phyloP scores from a whole-genome alignment of 2,329 filamentous ascomycete genomes.

The Didymella lethalis region DNA sequence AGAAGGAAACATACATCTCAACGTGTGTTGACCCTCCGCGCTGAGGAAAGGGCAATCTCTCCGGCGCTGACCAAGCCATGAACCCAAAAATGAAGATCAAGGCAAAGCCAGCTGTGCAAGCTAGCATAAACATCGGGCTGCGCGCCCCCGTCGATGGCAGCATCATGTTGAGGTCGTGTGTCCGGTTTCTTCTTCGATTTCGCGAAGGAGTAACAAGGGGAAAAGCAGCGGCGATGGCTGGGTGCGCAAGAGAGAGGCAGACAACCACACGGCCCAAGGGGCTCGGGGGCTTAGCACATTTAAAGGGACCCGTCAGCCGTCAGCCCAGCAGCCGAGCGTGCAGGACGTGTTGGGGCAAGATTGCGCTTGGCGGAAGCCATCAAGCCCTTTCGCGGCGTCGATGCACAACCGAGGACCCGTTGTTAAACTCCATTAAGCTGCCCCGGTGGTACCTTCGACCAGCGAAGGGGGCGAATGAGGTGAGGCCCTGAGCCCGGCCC shows the following conservation, averaged over 20 bases:
- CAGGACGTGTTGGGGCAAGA: constrained; percentile 33
- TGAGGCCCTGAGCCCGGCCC: background rate
- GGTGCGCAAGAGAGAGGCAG: constrained; percentile 26
- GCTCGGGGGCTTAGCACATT: constrained; percentile 34
- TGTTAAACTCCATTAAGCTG: constrained; percentile 25
- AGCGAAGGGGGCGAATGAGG: constrained; percentile 22
- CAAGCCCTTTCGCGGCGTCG: constrained; percentile 27
- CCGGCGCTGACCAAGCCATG: constrained; percentile 45
- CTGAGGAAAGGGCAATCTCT: constrained; percentile 35
- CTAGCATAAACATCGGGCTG: constrained; percentile 43
- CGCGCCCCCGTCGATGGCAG: constrained; percentile 42
- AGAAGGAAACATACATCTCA: constrained; percentile 35
- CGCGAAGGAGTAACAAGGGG: constrained; percentile 21
- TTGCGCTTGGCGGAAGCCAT: constrained; percentile 36
- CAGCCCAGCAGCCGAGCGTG: constrained; percentile 32
- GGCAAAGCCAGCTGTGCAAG: constrained; percentile 41
- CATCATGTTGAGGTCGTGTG: constrained; percentile 35
- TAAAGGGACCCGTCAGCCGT: constrained; percentile 33
- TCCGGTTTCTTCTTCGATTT: constrained; percentile 9
- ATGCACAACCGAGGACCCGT: constrained; percentile 21
- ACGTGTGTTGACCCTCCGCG: constrained; percentile 26
- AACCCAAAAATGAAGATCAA: constrained; percentile 47
- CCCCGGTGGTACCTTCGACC: constrained; percentile 19
- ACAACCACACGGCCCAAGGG: constrained; percentile 15
- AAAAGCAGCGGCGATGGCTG: constrained; percentile 16